These are phyloP conservation scores for Entonaema liquescens DNA, from an alignment of 495 filamentous ascomycete genomes.

Conservation along the genomic window DNA sequence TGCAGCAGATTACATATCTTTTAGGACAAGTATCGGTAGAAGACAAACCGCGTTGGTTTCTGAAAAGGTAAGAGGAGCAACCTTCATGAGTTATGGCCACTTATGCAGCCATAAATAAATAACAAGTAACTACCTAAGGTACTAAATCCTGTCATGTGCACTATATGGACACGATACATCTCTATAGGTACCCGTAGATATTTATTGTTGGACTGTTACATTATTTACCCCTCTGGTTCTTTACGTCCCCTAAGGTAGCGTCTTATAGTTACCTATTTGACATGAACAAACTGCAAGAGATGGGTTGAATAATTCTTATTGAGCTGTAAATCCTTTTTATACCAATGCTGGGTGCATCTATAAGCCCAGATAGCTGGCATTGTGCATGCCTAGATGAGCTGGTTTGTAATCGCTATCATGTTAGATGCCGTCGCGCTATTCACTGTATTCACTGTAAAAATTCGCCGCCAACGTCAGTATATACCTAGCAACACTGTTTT, in stretches of 20 bases:
- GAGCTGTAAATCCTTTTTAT: too few species aligned
- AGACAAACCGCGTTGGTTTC: too few species aligned
- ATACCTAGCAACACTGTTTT: neutral
- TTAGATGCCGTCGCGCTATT: neutral
- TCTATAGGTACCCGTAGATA: neutral
- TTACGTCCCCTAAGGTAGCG: neutral
- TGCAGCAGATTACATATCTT: too few species aligned
- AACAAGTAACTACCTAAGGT: neutral
- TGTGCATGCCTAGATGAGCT: neutral
- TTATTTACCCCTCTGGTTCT: neutral
- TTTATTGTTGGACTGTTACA: neutral
- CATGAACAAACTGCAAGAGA: neutral
- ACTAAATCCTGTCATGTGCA: neutral
- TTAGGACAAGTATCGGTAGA: too few species aligned
- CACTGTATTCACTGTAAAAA: neutral
- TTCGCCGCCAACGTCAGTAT: neutral
- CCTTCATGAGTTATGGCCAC: neutral
- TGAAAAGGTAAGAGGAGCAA: too few species aligned
- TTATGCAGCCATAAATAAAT: neutral
- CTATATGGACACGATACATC: neutral
- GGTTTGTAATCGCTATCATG: neutral
- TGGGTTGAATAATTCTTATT: neutral
- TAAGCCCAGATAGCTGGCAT: too few species aligned
- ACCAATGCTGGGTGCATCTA: too few species aligned
- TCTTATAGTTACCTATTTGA: neutral